Base-by-base conservation (phyloP, 2,329 filamentous ascomycete genomes). In the Botrytis tulipae region DNA sequence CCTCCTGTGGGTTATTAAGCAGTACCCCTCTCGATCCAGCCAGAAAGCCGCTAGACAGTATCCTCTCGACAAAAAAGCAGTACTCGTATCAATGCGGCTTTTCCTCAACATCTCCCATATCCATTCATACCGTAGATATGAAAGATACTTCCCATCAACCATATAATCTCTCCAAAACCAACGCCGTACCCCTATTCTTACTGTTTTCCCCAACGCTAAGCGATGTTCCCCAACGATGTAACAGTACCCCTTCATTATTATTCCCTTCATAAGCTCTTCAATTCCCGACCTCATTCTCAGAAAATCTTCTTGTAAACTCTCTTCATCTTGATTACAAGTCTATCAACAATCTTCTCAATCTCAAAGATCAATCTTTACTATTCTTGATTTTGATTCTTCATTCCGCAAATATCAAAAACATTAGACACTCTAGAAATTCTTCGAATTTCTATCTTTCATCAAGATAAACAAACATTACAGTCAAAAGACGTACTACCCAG, bases 391-490 rank as follows among this genome's bases (percentile, higher is more conserved):
- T 32, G 4, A 6, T 1, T 35, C 9, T 35, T 60, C 22, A 29
- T 4, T 25, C 4, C 32, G 32, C 32, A 32, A 4, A 32, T 32
- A 32, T 32, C 32, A 32, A 32, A 2, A 32, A 32, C 22, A 29
- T 4, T 25, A 25, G 1, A n/a, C 4, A 51, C 48, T 51, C 1
- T 4, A 35, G 0, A 14, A 4, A 6, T 22, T 60, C 7, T 22
- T 35, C 1, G 8, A 20, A 22, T 35, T 8, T 2, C 6, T 0
- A 22, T 12, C 4, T 20, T 35, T 8, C 5, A 22, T 59, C 48
- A n/a, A 54, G 14, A 25, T 0, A 48, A 48, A 25, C 1, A 25
- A 5, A 5, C 1, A 0, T 12, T 3, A 5, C 3, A 10, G 4
- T 32, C 29, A 32, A 22, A 20, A 59, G 54, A 32, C 22, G 16